Evolutionary conservation across 2,329 filamentous ascomycete species (phyloP).

Genomic region (Pseudopyricularia javanii): DNA sequence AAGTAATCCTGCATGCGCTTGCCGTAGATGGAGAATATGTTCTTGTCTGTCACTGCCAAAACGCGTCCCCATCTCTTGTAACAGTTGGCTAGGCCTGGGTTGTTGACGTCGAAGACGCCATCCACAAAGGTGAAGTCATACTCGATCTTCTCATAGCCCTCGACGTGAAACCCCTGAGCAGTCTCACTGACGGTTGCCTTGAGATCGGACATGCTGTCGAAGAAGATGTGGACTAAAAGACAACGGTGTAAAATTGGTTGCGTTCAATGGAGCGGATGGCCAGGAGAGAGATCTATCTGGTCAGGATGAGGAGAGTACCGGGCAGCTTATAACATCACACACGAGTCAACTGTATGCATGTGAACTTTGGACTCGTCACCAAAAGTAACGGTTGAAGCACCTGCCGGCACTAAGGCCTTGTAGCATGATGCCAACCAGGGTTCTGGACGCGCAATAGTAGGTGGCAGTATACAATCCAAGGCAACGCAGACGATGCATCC

Average conservation of each 20-base stretch:
- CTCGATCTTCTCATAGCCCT: slow-evolving; percentile 64
- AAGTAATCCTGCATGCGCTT: slow-evolving; percentile 56
- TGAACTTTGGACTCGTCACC: neutral
- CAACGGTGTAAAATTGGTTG: neutral
- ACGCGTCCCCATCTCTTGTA: slow-evolving; percentile 54
- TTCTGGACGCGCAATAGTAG: neutral
- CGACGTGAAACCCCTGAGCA: slow-evolving; percentile 53
- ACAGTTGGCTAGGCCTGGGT: slow-evolving; percentile 49
- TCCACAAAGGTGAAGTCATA: slow-evolving; percentile 67
- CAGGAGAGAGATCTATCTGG: neutral
- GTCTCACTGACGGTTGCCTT: slow-evolving; percentile 39
- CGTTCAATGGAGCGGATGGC: neutral
- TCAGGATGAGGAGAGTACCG: neutral
- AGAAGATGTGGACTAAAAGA: neutral
- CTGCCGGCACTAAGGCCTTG: neutral
- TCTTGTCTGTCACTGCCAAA: slow-evolving; percentile 58
- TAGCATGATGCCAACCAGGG: neutral
- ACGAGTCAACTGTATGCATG: neutral
- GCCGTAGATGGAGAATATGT: slow-evolving; percentile 59
- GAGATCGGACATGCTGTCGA: slow-evolving; percentile 50
- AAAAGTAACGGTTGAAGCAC: neutral
- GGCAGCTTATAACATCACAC: neutral
- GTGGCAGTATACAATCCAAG: neutral
- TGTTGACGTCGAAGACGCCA: slow-evolving; percentile 49
- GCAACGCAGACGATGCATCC: neutral